Evolutionary conservation across 306 rosid genomes (phyloP).

Genomic region (Hylodesmum podocarpum): DNA sequence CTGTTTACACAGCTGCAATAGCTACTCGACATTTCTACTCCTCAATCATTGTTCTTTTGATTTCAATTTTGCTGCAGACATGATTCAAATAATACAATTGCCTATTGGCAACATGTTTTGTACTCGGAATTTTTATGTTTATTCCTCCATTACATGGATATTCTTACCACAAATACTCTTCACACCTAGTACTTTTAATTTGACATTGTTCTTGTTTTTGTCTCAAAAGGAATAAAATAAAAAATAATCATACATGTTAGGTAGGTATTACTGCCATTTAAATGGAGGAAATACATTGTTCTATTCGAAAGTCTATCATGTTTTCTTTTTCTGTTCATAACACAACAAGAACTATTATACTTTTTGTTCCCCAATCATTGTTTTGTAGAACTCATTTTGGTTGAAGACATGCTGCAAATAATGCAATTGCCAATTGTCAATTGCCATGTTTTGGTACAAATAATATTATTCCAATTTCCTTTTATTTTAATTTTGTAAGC

Average conservation of each 20-base stretch:
- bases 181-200: neutral
- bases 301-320: neutral
- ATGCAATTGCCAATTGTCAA: neutral
- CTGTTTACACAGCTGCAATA: neutral
- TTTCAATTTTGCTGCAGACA: neutral
- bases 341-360: neutral
- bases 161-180: neutral
- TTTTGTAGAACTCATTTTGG: neutral
- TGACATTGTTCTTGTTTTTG: neutral
- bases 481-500: conserved; percentile 21
- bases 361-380: neutral
- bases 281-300: neutral
- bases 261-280: neutral
- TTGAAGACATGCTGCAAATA: neutral
- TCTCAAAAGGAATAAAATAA: neutral
- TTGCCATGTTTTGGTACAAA: neutral
- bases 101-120: neutral
- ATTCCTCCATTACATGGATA: neutral
- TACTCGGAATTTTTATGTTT: neutral
- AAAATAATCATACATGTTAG: neutral
- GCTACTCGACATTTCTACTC: neutral
- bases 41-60: neutral
- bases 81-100: neutral
- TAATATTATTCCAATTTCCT: neutral
- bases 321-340: neutral